Base-by-base conservation (phyloP, 2,329 filamentous ascomycete genomes). In the Xylaria sp. region DNA sequence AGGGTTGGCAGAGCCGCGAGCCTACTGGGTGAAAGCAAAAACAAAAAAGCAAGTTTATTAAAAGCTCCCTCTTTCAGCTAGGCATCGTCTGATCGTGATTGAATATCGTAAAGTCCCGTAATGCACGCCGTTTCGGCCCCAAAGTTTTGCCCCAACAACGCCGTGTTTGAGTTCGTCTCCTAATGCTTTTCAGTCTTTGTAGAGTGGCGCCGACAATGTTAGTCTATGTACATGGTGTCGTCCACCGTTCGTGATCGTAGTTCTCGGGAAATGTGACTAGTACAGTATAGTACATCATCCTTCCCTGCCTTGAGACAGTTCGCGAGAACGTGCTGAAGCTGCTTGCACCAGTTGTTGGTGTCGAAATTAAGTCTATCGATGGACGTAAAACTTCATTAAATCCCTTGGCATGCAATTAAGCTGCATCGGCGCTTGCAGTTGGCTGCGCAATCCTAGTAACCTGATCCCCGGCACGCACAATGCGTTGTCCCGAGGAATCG, bases 401-500 rank as follows among this genome's bases (percentile, higher is more conserved):
- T 21, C 55, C 7, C 34, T 34, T 32, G 39, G 2, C 1, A 24
- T 19, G 30, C 1, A n/a, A 47, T 75, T 68, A 92, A 77, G 92
- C 92, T 69, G 91, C 91, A 82, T 90, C 90, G 69, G 92, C 92
- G 75, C 88, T 91, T 67, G 88, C 86, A 47, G 91, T 86, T 54
- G 92, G 91, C 79, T 93, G 88, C 12, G 88, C 84, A 69, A 93
- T 88, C 81, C 91, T 91, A 70, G 92, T 94, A 61, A 92, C 86
- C 81, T 94, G 92, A 75, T 89, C 85, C 58, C 91, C 92, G 72
- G 92, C 91, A 69, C 92, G 89, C 76, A 93, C 86, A 74, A 94
- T 91, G 61, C 89, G 86, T 78, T 91, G 86, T 63, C 92, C 92
- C 67, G 86, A 82, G 21, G 86, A 88, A 75, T 94, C 92, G 78